Percentiles rank a stretch among this genome's conserved stretches.
phyloP scores from a whole-genome alignment of 345 rosid genomes.

The Eucalyptus regnans region DNA sequence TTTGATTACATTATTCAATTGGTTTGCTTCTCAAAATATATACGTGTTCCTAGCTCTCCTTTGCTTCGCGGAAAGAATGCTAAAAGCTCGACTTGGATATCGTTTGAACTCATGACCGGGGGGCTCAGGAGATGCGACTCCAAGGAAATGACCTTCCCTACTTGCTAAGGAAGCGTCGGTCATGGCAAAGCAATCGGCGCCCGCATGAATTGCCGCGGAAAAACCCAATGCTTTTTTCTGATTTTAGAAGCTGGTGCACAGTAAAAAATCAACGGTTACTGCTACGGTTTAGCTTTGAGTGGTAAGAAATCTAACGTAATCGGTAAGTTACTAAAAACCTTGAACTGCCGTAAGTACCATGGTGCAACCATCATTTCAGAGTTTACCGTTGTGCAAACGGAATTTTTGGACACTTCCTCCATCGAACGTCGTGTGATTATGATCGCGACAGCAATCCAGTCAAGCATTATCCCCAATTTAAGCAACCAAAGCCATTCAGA shows the following conservation, averaged over 20 bases:
- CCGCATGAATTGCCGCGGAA: not conserved
- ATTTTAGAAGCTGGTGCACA: not conserved
- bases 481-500: not conserved
- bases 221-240: not conserved
- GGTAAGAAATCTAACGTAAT: too few species aligned
- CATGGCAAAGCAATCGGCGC: not conserved
- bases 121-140: not conserved
- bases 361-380: not conserved
- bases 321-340: not conserved
- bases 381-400: not conserved
- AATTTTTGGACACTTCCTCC: not conserved
- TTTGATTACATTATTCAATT: not conserved
- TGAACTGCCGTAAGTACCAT: not conserved
- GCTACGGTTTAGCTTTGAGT: not conserved
- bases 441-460: not conserved
- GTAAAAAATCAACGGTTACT: not conserved
- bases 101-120: too few species aligned
- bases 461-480: not conserved
- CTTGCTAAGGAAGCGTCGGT: not conserved
- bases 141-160: not conserved
- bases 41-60: not conserved
- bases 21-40: not conserved
- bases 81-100: not conserved
- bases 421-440: not conserved
- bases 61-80: not conserved